Evolutionary conservation across 257 asterid species (phyloP), one percentile per base, ranked within the genome.

Genomic region (Leptodermis oblonga): DNA sequence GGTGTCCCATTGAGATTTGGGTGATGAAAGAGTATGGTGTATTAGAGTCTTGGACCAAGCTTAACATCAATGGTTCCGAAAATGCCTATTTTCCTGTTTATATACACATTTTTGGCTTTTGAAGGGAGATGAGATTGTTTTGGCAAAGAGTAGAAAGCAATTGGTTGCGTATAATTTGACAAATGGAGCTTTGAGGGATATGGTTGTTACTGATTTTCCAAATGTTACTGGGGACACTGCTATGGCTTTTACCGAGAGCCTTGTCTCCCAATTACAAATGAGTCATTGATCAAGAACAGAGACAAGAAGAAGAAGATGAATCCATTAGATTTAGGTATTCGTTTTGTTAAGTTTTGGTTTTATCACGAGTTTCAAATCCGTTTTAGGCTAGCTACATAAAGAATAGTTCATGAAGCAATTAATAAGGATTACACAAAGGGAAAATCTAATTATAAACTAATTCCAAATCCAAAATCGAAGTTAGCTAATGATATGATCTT

Each of bases 1-100:
- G 23, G 55, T n/a, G n/a, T 49, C 10, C 25, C n/a, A 17, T 61
- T 43, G 78, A 78, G 62, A 60, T 82, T 71, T 84, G 85, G 87
- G 25, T 77, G 26, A 84, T 84, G 86, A 77, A 79, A 62, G 77
- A 81, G 43, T 84, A 81, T 56, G 81, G 84, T 3, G 60, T 69
- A 39, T 56, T 34, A 22, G 74, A 72, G 7, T 81, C 83, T n/a
- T 84, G 86, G 86, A 75, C 56, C 6, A 84, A 79, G 46, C 58
- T 81, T 26, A 63, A 58, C 23, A 37, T 74, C 28, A 20, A 37
- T 33, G 65, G 1, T n/a, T 55, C 48, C 30, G n/a, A 55, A 34
- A 20, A 30, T 30, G 14, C 30, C 2, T n/a, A n/a, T n/a, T n/a
- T n/a, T n/a, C n/a, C n/a, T 7, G 15, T 15, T 76, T 23, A 74